Conservation (phyloP, 2,329 filamentous ascomycete species). For the Raffaelea albimanens region DNA sequence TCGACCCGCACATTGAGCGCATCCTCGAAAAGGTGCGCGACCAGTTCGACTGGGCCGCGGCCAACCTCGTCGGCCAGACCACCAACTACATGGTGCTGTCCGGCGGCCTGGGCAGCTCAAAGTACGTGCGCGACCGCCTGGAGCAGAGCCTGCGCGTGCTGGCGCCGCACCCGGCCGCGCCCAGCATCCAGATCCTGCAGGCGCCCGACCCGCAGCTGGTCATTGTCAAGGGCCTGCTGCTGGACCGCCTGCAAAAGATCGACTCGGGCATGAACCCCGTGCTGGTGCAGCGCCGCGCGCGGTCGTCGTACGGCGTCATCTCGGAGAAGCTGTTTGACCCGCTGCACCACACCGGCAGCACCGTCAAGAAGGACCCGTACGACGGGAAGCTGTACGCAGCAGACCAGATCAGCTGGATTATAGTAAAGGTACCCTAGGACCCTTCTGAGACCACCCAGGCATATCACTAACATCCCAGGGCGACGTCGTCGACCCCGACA, state of each 20-base stretch:
- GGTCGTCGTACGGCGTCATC: slow-evolving; percentile 33
- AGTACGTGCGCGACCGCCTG: slow-evolving; percentile 33
- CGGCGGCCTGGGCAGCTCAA: slow-evolving; percentile 34
- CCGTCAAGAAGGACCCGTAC: slow-evolving; percentile 23
- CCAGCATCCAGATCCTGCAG: slow-evolving; percentile 27
- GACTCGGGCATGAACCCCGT: slow-evolving; percentile 29
- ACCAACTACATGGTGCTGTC: slow-evolving; percentile 34
- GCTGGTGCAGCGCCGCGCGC: slow-evolving; percentile 29
- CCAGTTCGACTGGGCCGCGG: slow-evolving; percentile 29
- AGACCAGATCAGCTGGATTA: slow-evolving; percentile 33
- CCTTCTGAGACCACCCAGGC: too few species aligned
- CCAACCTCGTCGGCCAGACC: slow-evolving; percentile 17
- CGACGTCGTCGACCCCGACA: slow-evolving; percentile 27
- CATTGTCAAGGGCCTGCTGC: slow-evolving; percentile 42
- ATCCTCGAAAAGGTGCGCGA: slow-evolving; percentile 29
- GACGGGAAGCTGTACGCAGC: slow-evolving; percentile 20
- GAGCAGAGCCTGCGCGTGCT: slow-evolving; percentile 25
- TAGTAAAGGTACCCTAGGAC: slow-evolving; percentile 22
- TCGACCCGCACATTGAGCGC: slow-evolving; percentile 30
- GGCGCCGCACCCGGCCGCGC: slow-evolving; percentile 25
- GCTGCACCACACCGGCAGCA: slow-evolving; percentile 24
- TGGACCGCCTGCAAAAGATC: slow-evolving; percentile 39
- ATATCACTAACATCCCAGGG: too few species aligned
- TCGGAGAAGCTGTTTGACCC: slow-evolving; percentile 27
- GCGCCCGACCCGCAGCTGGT: slow-evolving; percentile 44